Base-by-base conservation (phyloP, 2,329 filamentous ascomycete species). In the Chrysoporthe puriensis region DNA sequence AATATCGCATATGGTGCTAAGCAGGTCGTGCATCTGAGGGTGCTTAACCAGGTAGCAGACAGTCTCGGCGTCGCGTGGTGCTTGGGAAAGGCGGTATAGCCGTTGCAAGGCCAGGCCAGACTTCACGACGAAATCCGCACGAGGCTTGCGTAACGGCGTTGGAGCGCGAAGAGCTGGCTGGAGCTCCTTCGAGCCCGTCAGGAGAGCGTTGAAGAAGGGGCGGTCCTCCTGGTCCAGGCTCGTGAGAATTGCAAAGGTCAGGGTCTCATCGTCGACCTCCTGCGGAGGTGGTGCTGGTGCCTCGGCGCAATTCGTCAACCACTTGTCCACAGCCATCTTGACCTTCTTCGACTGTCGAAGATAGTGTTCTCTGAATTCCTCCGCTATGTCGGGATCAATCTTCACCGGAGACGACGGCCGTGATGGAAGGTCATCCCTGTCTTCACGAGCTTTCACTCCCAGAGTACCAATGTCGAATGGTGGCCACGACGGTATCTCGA, bases 341-440 rank as follows among this genome's bases (percentile, higher is more conserved):
- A 95, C 96, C 81, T 97, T 97, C 77, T 94, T 93, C 7, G 93
- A 94, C 77, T 97, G 94, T 50, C 92, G 90, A 62, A 97, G 88
- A 76, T 97, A 98, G 76, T 97, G 94, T 64, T 96, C 94, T 58
- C 93, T 88, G 75, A 95, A 97, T 77, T 97, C 93, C 71, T 97
- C 94, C 0, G 94, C 94, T 13, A 98, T 93, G 77, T 98, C 95
- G 7, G 96, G 93, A 73, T 98, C 95, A 68, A 98, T 88, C 78
- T 96, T 88, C 62, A 90, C 81, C 8, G 88, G 88, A 0, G 88
- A 90, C 5, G 82, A 81, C 11, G 88, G 88, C 50, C 88, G 81
- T 4, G 79, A 80, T 11, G 85, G 85, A 43, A 83, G 76, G 56
- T 92, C 83, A 81, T 90, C 88, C 79, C 92, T 69, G 44, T 88